Percentiles rank a stretch among this genome's conserved stretches.
Conservation (phyloP, 176 grass and related monocot species). For the Miscanthus lutarioriparius region DNA sequence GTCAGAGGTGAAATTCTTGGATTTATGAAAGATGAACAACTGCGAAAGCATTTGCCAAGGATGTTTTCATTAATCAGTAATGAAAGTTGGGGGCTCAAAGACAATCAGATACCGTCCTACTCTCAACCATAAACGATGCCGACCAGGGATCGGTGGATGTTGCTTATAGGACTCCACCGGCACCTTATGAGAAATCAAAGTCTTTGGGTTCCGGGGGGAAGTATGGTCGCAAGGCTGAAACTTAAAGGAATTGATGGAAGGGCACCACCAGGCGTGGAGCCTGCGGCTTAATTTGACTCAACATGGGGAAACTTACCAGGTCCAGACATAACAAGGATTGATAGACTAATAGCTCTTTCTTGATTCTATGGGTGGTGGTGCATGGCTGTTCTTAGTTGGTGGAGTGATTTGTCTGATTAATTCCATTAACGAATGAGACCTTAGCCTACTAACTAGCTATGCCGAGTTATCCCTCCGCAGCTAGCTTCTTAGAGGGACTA, state of each 20-base stretch:
- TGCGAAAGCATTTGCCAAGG: slow-evolving; percentile 69
- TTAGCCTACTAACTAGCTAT: slow-evolving; percentile 56
- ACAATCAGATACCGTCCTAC: slow-evolving; percentile 62
- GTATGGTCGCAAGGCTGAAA: slow-evolving; percentile 36
- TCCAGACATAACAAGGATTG: slow-evolving; percentile 66
- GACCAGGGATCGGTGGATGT: slow-evolving; percentile 66
- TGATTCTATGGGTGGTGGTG: slow-evolving; percentile 14
- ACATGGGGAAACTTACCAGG: slow-evolving; percentile 47
- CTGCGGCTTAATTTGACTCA: slow-evolving; percentile 35
- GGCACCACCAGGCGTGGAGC: slow-evolving; percentile 36
- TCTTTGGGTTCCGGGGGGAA: slow-evolving; percentile 57
- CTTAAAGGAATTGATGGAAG: slow-evolving; percentile 65
- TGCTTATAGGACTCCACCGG: slow-evolving; percentile 59
- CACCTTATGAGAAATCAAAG: slow-evolving; percentile 91
- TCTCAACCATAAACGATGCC: slow-evolving; percentile 74
- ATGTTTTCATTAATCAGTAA: slow-evolving; percentile 78
- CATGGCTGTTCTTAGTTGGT: too few relatives aligned
- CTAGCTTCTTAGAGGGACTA: slow-evolving; percentile 20
- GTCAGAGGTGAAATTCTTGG: slow-evolving; percentile 83
- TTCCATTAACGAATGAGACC: slow-evolving; percentile 50
- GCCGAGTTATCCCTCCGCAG: slow-evolving; percentile 21
- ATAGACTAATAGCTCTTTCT: slow-evolving; percentile 49
- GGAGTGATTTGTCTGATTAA: slow-evolving; percentile 63
- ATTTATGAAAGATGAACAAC: slow-evolving; percentile 81
- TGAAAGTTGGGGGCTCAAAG: slow-evolving; percentile 67